Percentiles rank a stretch among this genome's conserved stretches.
These are phyloP conservation scores for Aspergillus uvarum DNA, from an alignment of 2,329 filamentous ascomycete genomes.

Conservation along the genomic window DNA sequence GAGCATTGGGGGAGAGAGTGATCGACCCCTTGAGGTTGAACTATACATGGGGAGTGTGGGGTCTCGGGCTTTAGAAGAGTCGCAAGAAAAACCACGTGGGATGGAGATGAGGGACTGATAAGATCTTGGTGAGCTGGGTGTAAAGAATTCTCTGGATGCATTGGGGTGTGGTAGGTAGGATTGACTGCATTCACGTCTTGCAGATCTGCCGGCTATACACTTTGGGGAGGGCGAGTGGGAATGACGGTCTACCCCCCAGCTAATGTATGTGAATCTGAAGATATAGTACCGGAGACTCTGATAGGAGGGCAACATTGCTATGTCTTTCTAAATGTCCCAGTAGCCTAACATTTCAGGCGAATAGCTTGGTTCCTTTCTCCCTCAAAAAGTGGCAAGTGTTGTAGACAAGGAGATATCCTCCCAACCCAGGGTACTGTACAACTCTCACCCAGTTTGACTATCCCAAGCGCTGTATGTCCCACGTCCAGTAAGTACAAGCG, in stretches of 20 bases:
- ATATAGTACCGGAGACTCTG: not conserved
- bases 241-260: not conserved
- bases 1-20: not conserved
- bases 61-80: not conserved
- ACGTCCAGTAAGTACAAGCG: no score
- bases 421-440: no score
- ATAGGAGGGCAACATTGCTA: not conserved
- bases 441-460: no score
- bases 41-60: not conserved
- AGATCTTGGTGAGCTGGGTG: not conserved
- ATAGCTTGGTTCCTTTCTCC: not conserved
- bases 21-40: not conserved
- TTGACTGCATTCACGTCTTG: not conserved
- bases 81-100: not conserved
- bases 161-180: not conserved
- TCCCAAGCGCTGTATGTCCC: no score
- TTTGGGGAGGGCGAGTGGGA: not conserved
- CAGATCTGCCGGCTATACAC: not conserved
- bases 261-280: not conserved
- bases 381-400: not conserved
- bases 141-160: not conserved
- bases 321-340: not conserved
- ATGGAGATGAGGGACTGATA: not conserved
- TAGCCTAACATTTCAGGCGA: not conserved
- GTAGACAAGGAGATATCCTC: no score